A percentile compares a stretch with the other conserved stretches of the same genome.
phyloP scores from a whole-genome alignment of 169 alveolate species.

The Theileria sp. region DNA sequence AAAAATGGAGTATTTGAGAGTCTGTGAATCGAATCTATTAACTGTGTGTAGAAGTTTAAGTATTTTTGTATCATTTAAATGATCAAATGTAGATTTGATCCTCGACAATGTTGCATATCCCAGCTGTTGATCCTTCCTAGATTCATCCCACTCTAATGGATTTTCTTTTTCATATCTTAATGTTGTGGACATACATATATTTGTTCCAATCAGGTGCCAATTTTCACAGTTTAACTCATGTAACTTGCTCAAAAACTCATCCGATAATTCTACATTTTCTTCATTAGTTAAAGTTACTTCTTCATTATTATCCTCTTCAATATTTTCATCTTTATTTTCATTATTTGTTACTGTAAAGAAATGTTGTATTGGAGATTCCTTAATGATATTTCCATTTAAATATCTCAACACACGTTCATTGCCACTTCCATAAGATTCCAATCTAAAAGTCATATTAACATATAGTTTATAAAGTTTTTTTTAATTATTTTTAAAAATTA shows the following conservation, averaged over 20 bases:
- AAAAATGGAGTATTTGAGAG: conserved; percentile 49
- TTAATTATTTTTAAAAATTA: neutral
- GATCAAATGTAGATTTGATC: conserved; percentile 33
- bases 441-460: conserved; percentile 15
- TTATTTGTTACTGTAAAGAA: conserved; percentile 32
- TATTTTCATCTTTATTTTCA: neutral
- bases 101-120: conserved; percentile 39
- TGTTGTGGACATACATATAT: conserved; percentile 63
- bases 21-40: conserved; percentile 23
- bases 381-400: conserved; percentile 64
- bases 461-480: neutral
- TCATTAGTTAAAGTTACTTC: neutral
- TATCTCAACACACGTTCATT: conserved; percentile 71
- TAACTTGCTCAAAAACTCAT: conserved; percentile 2
- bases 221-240: conserved; percentile 41
- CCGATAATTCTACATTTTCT: neutral
- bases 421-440: conserved; percentile 72
- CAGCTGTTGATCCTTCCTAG: conserved; percentile 25
- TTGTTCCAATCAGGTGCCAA: conserved; percentile 60
- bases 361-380: conserved; percentile 28
- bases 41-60: conserved; percentile 52
- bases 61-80: conserved; percentile 21
- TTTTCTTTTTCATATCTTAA: conserved; percentile 44
- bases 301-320: neutral
- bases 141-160: conserved; percentile 67